Evolutionary conservation across 441 rosid genomes (phyloP), one percentile per base, ranked within the genome.

Genomic region (Melastoma candidum): DNA sequence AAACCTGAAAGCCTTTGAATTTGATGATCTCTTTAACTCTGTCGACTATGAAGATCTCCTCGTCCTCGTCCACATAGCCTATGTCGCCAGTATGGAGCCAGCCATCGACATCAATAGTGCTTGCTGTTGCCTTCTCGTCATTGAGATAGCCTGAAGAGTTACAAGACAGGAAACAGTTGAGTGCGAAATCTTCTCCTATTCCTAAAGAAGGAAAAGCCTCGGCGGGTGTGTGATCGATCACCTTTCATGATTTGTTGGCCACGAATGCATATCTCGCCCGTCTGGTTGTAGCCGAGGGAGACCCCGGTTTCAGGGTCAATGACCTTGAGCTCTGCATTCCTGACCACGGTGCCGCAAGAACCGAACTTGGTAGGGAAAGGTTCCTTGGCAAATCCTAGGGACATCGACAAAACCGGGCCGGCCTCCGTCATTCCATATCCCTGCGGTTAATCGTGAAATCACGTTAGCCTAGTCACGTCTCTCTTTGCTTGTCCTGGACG

Each of bases 371-470:
- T 77, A 7, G 77, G 80, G 7, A 76, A 75, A 0, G 98, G 84
- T 11, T 87, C 82, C 75, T 77, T 90, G 4, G 98, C 96, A 47
- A 87, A 90, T 13, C 68, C 95, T 41, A 81, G 67, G 69, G 95
- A 77, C 96, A 90, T 90, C 26, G 98, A 77, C 48, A 90, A 59
- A 46, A 90, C 97, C 2, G 98, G 96, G 14, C 96, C 98, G 1
- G 98, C 98, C 65, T 90, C 98, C 10, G 98, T 90, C 98, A 90
- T 90, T n/a, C 98, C 98, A 62, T 90, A 90, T 3, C 98, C 98
- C 98, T 80, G 46, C 26, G 8, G 17, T 3, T 13, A 24, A 1
- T 7, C 22, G 22, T 27, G 5, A 36, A 27, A 39, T 39, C 17
- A 46, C 22, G 22, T 17, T 17, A 17, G 22, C 22, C 22, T 17